Conservation (phyloP, 2,329 filamentous ascomycete genomes). For the Pestalotiopsis fici region DNA sequence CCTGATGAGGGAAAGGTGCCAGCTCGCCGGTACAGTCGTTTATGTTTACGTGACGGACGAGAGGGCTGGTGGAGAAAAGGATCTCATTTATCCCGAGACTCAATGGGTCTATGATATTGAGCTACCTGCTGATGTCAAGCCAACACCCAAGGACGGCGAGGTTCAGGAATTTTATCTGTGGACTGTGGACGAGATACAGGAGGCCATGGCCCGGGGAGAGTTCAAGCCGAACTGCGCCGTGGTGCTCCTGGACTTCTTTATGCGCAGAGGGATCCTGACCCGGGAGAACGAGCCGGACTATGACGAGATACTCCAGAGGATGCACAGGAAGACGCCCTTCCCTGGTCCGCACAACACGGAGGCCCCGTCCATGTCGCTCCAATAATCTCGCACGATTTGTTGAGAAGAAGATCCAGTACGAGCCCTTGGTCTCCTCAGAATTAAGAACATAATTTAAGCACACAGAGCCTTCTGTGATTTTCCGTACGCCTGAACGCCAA, state of each 20-base stretch:
- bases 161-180: conserved; percentile 82
- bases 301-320: conserved; percentile 70
- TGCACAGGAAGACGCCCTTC: conserved; percentile 82
- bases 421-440: not conserved
- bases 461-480: not conserved
- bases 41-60: conserved; percentile 82
- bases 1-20: conserved; percentile 63
- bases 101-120: conserved; percentile 92
- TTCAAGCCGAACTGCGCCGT: conserved; percentile 95
- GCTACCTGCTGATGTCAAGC: conserved; percentile 67
- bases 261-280: conserved; percentile 80
- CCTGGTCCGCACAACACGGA: conserved; percentile 60
- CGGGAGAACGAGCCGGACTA: conserved; percentile 77
- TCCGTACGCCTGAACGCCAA: conserved; percentile 4
- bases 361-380: conserved; percentile 1
- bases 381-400: not conserved
- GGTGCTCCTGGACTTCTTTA: conserved; percentile 85
- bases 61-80: conserved; percentile 76
- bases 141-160: conserved; percentile 82
- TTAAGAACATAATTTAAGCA: not conserved
- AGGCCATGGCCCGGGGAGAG: conserved; percentile 67
- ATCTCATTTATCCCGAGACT: conserved; percentile 84
- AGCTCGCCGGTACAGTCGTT: conserved; percentile 69
- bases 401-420: not conserved
- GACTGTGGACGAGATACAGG: conserved; percentile 74